phyloP scores from a whole-genome alignment of 805 yeast species.

The Zygotorulaspora danielsina region DNA sequence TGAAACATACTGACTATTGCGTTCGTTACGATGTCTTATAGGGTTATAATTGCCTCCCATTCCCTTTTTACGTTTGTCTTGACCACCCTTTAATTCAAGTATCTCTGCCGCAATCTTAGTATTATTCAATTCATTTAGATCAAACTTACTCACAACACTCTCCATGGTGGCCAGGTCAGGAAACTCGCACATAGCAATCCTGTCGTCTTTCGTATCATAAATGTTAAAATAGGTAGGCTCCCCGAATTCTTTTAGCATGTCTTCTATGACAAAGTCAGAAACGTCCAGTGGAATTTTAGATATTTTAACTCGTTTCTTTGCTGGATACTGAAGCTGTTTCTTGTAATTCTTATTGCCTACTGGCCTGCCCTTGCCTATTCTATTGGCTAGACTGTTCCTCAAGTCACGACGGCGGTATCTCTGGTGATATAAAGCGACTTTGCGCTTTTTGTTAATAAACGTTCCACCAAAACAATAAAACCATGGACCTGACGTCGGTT shows the following conservation, averaged over 20 bases:
- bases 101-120: constrained; percentile 23
- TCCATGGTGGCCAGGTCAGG: constrained; percentile 21
- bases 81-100: constrained; percentile 17
- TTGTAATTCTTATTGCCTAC: constrained; percentile 2
- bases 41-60: constrained; percentile 5
- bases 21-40: constrained; percentile 7
- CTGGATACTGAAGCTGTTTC: constrained; percentile 7
- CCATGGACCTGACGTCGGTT: neutral
- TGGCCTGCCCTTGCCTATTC: constrained; percentile 20
- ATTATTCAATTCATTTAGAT: constrained; percentile 24
- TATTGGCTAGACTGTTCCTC: constrained; percentile 29
- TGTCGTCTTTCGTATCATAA: constrained; percentile 28
- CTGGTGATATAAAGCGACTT: constrained; percentile 11
- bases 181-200: constrained; percentile 32
- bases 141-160: constrained; percentile 23
- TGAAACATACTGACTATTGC: constrained; percentile 18
- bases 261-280: constrained; percentile 33
- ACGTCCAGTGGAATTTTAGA: constrained; percentile 28
- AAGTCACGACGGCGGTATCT: constrained; percentile 35
- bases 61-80: constrained; percentile 8
- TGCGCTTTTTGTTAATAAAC: constrained; percentile 3
- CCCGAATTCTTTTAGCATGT: constrained; percentile 31
- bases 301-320: constrained; percentile 26
- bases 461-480: neutral
- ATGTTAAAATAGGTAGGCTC: constrained; percentile 22